Conservation (phyloP, 805 yeast genomes). For the Scheffersomyces coipomensis region DNA sequence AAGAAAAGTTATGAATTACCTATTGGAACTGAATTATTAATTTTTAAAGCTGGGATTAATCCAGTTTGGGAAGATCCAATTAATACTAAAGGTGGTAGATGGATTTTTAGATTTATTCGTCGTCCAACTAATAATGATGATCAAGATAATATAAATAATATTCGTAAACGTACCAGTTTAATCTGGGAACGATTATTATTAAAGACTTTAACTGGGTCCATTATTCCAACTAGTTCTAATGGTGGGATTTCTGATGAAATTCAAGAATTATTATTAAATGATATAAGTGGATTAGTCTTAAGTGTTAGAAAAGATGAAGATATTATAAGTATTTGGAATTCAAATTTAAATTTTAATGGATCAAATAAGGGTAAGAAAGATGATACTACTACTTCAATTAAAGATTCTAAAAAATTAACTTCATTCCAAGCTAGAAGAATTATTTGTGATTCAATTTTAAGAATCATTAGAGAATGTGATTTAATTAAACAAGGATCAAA, state of each 20-base stretch:
- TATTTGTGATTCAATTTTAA: conserved; percentile 45
- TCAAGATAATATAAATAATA: conserved; percentile 4
- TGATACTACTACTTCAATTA: conserved; percentile 17
- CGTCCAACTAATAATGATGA: conserved; percentile 16
- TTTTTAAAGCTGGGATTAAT: conserved; percentile 58
- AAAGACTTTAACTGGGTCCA: conserved; percentile 49
- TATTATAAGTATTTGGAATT: conserved; percentile 62
- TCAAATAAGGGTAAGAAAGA: conserved; percentile 16
- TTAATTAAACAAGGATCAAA: conserved; percentile 36
- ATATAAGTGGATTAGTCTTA: conserved; percentile 59
- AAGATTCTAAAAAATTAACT: conserved; percentile 27
- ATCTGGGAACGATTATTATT: conserved; percentile 59
- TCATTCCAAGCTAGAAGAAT: conserved; percentile 45
- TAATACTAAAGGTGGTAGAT: conserved; percentile 60
- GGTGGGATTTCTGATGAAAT: conserved; percentile 26
- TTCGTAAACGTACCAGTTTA: conserved; percentile 35
- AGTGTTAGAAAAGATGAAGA: conserved; percentile 61
- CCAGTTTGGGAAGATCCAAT: conserved; percentile 71
- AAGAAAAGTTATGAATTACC: conserved; percentile 38
- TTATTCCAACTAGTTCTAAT: conserved; percentile 37
- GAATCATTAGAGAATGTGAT: conserved; percentile 49
- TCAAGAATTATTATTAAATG: conserved; percentile 41
- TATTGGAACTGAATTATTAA: conserved; percentile 51
- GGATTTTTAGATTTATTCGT: conserved; percentile 54
- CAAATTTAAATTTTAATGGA: conserved; percentile 38